These are phyloP conservation scores for Microbotryomycetes sp. DNA, from an alignment of 1,284 basidiomycete species.

Conservation along the genomic window DNA sequence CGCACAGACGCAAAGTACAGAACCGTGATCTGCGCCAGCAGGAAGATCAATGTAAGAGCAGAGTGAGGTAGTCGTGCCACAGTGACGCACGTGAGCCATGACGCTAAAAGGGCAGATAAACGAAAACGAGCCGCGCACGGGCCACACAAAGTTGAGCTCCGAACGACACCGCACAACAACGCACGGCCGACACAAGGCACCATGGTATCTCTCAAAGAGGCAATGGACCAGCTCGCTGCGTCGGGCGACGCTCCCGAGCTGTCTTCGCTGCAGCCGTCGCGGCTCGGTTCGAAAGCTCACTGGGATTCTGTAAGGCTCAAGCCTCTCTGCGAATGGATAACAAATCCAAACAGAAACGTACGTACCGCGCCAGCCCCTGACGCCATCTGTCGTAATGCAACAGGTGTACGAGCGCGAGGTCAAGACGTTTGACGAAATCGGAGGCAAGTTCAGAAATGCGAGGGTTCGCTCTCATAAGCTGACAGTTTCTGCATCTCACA, in stretches of 20 bases:
- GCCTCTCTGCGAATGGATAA: too few species aligned
- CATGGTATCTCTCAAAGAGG: conserved; percentile 16
- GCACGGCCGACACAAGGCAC: conserved; percentile 1
- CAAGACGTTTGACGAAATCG: conserved; percentile 65
- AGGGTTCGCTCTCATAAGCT: neutral
- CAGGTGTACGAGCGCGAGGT: conserved; percentile 51
- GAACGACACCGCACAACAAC: neutral
- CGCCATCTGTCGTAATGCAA: too few species aligned
- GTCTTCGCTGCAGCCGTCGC: conserved; percentile 47
- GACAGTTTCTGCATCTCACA: neutral
- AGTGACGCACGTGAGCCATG: neutral
- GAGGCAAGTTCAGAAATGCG: conserved; percentile 35
- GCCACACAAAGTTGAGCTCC: neutral
- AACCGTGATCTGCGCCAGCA: conserved; percentile 38
- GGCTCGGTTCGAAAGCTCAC: conserved; percentile 60
- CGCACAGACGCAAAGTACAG: conserved; percentile 74
- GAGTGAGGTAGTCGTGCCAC: neutral
- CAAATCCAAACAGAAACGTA: too few species aligned
- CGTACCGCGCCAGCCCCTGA: too few species aligned
- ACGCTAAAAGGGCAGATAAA: neutral
- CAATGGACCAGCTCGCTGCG: conserved; percentile 15
- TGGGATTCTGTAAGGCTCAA: conserved; percentile 27
- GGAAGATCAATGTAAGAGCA: neutral
- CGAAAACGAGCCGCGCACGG: neutral
- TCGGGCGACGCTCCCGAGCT: conserved; percentile 22